These are phyloP conservation scores for Aspergillus vadensis DNA, from an alignment of 2,329 filamentous ascomycete genomes.

Conservation along the genomic window DNA sequence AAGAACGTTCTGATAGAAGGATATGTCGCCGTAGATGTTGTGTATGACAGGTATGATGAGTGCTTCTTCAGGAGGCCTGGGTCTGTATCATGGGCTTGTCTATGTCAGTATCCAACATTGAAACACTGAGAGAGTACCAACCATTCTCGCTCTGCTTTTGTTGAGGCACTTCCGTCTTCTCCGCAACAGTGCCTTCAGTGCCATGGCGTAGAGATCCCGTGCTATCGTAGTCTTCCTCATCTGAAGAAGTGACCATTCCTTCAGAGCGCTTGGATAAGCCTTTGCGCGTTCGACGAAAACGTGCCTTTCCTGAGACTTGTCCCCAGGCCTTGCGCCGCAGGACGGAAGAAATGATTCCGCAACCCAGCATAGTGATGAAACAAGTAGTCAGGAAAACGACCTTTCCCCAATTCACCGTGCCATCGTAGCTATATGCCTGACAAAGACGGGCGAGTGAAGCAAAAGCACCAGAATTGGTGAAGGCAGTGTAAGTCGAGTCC, in stretches of 20 bases:
- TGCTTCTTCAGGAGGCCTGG: slow-evolving; percentile 78
- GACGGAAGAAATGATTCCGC: slow-evolving; percentile 36
- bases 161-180: slow-evolving; percentile 27
- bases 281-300: slow-evolving; percentile 25
- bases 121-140: slow-evolving; percentile 18
- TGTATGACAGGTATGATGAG: slow-evolving; percentile 70
- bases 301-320: slow-evolving; percentile 21
- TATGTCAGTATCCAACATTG: slow-evolving; percentile 16
- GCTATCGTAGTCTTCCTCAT: slow-evolving; percentile 41
- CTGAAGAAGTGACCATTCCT: slow-evolving; percentile 37
- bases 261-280: slow-evolving; percentile 28
- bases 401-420: slow-evolving; percentile 31
- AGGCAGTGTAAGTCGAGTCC: slow-evolving; percentile 22
- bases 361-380: slow-evolving; percentile 40
- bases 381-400: slow-evolving; percentile 36
- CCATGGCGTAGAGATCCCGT: slow-evolving; percentile 34
- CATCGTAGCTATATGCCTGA: slow-evolving; percentile 30
- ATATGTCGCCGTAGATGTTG: slow-evolving; percentile 71
- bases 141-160: slow-evolving; percentile 34
- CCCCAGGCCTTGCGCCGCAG: slow-evolving; percentile 25
- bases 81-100: slow-evolving; percentile 57
- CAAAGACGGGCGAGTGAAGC: slow-evolving; percentile 23
- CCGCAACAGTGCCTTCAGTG: slow-evolving; percentile 23
- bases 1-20: slow-evolving; percentile 79
- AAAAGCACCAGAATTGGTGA: slow-evolving; percentile 23